Base-by-base conservation (phyloP, 2,329 filamentous ascomycete species). In the Fusarium zealandicum region DNA sequence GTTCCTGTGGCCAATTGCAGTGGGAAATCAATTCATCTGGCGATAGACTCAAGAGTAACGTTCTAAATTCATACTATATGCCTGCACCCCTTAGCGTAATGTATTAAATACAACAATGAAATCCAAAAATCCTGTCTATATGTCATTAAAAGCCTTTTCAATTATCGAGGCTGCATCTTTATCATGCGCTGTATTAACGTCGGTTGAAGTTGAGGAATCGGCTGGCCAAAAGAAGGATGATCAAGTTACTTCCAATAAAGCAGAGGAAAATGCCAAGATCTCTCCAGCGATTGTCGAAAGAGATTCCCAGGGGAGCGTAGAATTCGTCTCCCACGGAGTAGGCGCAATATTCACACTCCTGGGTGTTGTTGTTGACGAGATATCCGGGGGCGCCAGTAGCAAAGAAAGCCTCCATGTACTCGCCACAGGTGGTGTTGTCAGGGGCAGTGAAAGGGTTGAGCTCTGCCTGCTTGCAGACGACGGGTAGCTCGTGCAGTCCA, bases 311-410 rank as follows among this genome's bases (percentile, higher is more conserved):
- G 0, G 84, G 80, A 46, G 77, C 69, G 69, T 90, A 96, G 69
- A 93, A 96, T 75, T 96, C 80, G 61, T 96, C 89, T 25, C 92
- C 92, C 11, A 90, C 76, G 57, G 82, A 86, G 76, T 86, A 96
- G 1, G 91, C 90, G 69, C 92, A 96, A 76, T 96, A 96, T 67
- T 88, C 78, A 75, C 92, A 96, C 17, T 79, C 75, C 39, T 76
- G 82, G 0, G 89, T 90, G 2, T 79, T 77, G 61, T 89, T 88
- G 65, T 86, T 78, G 31, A 84, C 78, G 3, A 96, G 71, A 64
- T 96, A 96, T 0, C 92, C 92, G 0, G 83, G 69, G 0, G 87
- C 89, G n/a, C 89, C 87, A 3, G 66, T 67, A 3, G 77, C 46
- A 20, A 67, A 68, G 44, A 68, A 67, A 0, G 65, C 58, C 30